Evolutionary conservation across 345 rosid species (phyloP), one percentile per base, ranked within the genome.

Genomic region (Turnera subulata): DNA sequence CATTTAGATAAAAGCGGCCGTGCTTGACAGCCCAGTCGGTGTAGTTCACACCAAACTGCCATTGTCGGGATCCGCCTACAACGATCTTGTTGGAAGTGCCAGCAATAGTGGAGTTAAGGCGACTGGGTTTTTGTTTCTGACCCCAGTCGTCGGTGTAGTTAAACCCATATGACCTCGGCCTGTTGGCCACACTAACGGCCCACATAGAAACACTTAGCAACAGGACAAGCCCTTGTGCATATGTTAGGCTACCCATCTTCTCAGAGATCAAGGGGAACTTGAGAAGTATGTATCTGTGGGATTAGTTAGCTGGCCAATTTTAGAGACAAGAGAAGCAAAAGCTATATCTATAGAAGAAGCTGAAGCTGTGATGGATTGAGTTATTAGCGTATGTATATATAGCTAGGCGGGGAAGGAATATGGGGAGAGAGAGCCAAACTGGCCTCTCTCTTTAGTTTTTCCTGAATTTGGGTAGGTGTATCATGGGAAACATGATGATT

Each of bases 31-130:
- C 87, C 97, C 94, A 88, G 2, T 67, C 58, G 0, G 67, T 52
- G 67, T 91, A 88, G 46, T 84, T 77, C 42, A 82, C 42, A 25
- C 94, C 96, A 29, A 76, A 85, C 2, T 33, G 70, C 96, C 94
- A 88, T n/a, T 72, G 68, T 11, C 81, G 69, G 14, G 84, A 73
- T 17, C 89, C 96, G 15, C 91, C 97, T 0, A 85, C 89, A 5
- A 71, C 37, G 57, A 87, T 65, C 61, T 72, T 82, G 17, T 54
- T 76, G 21, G 85, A 71, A 32, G 65, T 29, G 13, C 15, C 20
- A 29, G 35, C n/a, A n/a, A n/a, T n/a, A 18, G 26, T 29, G 7
- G 0, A 4, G 3, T 33, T 26, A 13, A 32, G 38, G 33, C n/a
- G 63, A 14, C 32, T 6, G 15, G 38, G 23, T 18, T 14, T 20